phyloP scores from a whole-genome alignment of 129 eudicot species.

The Flaveria bidentis region DNA sequence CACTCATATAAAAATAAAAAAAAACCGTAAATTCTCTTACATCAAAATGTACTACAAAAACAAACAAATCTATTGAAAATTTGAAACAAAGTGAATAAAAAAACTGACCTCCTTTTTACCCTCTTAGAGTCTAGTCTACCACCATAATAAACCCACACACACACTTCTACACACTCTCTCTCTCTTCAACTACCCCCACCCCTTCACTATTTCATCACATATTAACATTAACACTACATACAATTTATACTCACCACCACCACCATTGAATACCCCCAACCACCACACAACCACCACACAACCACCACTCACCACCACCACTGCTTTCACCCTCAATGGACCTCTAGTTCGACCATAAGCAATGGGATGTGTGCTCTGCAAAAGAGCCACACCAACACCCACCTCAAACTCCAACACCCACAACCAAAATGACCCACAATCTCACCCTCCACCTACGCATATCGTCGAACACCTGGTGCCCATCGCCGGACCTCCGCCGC shows the following conservation, averaged over 20 bases:
- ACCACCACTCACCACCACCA: constrained; percentile 10
- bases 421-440: neutral
- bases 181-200: neutral
- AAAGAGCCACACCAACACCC: constrained; percentile 39
- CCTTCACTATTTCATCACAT: neutral
- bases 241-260: neutral
- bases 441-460: constrained; percentile 30
- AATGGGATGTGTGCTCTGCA: constrained; percentile 59
- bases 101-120: constrained; percentile 32
- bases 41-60: no score
- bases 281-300: constrained; percentile 26
- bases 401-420: constrained; percentile 19
- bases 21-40: no score
- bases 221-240: constrained; percentile 5
- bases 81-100: neutral
- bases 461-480: constrained; percentile 22
- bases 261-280: neutral
- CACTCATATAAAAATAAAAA: no score
- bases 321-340: constrained; percentile 3
- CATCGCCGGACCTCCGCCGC: constrained; percentile 27
- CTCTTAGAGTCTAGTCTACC: neutral
- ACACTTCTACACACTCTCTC: neutral
- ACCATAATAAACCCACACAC: constrained; percentile 11
- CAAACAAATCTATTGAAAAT: no score
- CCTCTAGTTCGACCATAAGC: constrained; percentile 15